Percentiles rank a stretch among this genome's conserved stretches.
Evolutionary conservation across 805 yeast species (phyloP).

Genomic region (Jamesozyma lodderae): DNA sequence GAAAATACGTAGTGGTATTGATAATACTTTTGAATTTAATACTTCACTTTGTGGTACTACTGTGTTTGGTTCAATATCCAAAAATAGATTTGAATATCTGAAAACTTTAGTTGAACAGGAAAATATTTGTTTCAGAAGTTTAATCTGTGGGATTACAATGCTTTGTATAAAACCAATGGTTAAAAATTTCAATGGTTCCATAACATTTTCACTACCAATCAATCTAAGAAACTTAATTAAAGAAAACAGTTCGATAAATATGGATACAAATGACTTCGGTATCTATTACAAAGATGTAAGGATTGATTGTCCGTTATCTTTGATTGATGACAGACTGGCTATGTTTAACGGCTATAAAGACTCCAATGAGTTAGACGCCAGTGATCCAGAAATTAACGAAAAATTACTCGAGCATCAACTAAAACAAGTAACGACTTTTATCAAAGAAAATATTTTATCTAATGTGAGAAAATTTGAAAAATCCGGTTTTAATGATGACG

Average conservation of each 20-base stretch:
- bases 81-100: conserved; percentile 11
- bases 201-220: conserved; percentile 20
- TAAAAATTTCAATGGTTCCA: conserved; percentile 11
- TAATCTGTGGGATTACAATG: conserved; percentile 23
- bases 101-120: conserved; percentile 12
- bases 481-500: conserved; percentile 22
- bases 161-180: conserved; percentile 22
- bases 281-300: conserved; percentile 20
- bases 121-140: conserved; percentile 19
- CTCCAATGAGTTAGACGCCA: conserved; percentile 3
- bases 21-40: conserved; percentile 9
- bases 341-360: conserved; percentile 1
- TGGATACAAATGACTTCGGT: conserved; percentile 13
- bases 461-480: conserved; percentile 18
- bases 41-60: conserved; percentile 22
- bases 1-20: not conserved
- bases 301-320: conserved; percentile 21
- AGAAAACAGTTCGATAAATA: conserved; percentile 4
- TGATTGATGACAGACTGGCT: conserved; percentile 16
- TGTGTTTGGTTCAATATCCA: conserved; percentile 20
- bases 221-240: conserved; percentile 15
- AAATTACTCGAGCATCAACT: conserved; percentile 21
- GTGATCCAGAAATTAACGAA: conserved; percentile 13
- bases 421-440: conserved; percentile 15
- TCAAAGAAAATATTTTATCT: conserved; percentile 10